Base-by-base conservation (phyloP, 306 rosid genomes). In the Alnus glutinosa region DNA sequence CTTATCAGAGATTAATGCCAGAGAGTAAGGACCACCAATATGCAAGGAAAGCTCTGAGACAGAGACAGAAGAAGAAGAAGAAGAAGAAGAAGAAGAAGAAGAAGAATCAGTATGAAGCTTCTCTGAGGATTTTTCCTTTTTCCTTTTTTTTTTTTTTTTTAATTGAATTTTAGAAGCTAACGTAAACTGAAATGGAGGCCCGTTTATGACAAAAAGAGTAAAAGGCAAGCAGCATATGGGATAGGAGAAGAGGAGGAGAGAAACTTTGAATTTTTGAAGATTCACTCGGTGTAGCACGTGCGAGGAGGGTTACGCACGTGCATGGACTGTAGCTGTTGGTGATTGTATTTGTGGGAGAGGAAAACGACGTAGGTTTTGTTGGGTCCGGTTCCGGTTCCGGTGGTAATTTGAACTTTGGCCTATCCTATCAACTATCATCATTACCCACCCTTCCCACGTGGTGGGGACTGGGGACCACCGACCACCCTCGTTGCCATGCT, bases 391-490 rank as follows among this genome's bases (percentile, higher is more conserved):
- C 85, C 88, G 59, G 58, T 59, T 59, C 37, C 37, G 37, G 66
- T 4, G 69, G 19, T 44, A 42, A 34, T 87, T 91, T 84, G 84
- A 88, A 83, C 69, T 80, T 80, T 46, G 57, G 15, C 63, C 59
- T 3, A 39, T 39, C 44, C 4, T 3, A 5, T 39, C 28, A 23
- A 39, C 75, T 66, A 70, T 79, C 54, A 72, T 76, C 77, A 80
- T 71, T 46, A 11, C 54, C 70, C 37, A 80, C 73, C 52, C 72
- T 39, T 2, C n/a, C 63, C 95, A 95, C 95, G 69, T 91, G 98
- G 94, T 85, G 89, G 92, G 98, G 86, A 48, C 90, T 85, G 88
- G 92, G 98, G 86, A 48, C 91, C 61, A 48, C 64, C 36, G 46
- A 42, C 46, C 46, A 42, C 8, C 46, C 46, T 42, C 46, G 46